Base-by-base conservation (phyloP, 352 stramenopile species). In the Globisporangium echinulatum region DNA sequence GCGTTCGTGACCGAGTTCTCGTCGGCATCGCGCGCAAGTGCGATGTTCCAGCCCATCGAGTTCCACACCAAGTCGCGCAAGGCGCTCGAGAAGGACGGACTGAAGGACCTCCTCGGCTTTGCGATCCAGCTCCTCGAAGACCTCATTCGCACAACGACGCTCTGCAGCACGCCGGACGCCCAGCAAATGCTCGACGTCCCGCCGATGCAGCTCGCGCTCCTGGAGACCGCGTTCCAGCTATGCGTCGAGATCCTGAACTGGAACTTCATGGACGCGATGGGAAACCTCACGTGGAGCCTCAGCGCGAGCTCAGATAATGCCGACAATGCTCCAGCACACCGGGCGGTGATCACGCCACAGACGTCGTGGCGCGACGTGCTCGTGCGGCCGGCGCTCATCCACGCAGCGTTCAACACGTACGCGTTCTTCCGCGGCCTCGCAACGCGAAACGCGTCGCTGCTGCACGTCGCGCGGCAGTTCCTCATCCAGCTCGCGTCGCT, bases 341-440 rank as follows among this genome's bases (percentile, higher is more conserved):
- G 68, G 39, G 64, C 73, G 10, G 74, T 77, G 17, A 69, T 91
- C 56, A 77, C 65, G 10, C 79, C 85, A 6, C 70, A 87, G 56
- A 70, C 80, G 19, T 85, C 79, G 0, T 93, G 83, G 80, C 82
- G 83, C 52, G 71, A 77, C 11, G 71, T 89, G 36, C 63, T 94
- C 1, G 74, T 90, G 37, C 79, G 82, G 5, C 75, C 74, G 2
- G 76, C 83, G 64, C 70, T 93, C 52, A 91, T 93, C 64, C 82
- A 93, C 66, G 83, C 79, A n/a, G 81, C 81, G 8, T 93, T 90
- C 67, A 90, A 93, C 61, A 91, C 83, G 38, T 93, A 93, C 67
- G 79, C 76, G 17, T 89, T 89, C 54, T 88, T 91, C 56, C 77
- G 83, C 10, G 84, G 77, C 53, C 64, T 91, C 39, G 70, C 79